phyloP scores from a whole-genome alignment of 768 basidiomycete species.

The Paxillus involutus region DNA sequence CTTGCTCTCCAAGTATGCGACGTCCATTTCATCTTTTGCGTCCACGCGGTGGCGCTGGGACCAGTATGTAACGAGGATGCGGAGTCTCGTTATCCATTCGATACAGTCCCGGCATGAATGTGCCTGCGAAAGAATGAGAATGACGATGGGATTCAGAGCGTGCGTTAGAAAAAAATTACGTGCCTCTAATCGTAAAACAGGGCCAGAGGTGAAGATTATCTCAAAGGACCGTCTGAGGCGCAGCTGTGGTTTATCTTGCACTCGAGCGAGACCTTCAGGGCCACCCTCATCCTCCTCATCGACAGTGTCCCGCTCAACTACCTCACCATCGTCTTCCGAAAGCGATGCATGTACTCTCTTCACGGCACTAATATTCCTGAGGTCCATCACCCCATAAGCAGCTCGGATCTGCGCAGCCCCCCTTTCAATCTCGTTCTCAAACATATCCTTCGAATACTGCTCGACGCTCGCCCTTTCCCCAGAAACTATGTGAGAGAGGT shows the following conservation, averaged over 20 bases:
- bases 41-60: constrained; percentile 71
- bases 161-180: constrained; percentile 12
- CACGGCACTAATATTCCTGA: constrained; percentile 67
- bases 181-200: constrained; percentile 79
- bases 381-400: constrained; percentile 69
- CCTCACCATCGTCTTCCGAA: constrained; percentile 28
- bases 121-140: constrained; percentile 41
- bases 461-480: constrained; percentile 27
- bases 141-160: neutral
- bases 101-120: constrained; percentile 63
- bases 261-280: constrained; percentile 47
- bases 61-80: constrained; percentile 77
- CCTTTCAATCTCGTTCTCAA: constrained; percentile 55
- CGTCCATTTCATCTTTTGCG: constrained; percentile 78
- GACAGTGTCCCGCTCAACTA: constrained; percentile 24
- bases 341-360: constrained; percentile 46
- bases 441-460: constrained; percentile 36
- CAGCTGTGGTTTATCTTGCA: constrained; percentile 43
- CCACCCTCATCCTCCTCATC: constrained; percentile 72
- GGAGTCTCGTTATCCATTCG: constrained; percentile 85
- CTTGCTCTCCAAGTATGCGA: constrained; percentile 52
- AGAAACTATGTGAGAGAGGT: constrained; percentile 30
- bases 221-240: constrained; percentile 76
- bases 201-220: constrained; percentile 66
- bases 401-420: constrained; percentile 63